Conservation (phyloP, 225 moss, liverwort and hornwort genomes). For the Rhytidiadelphus loreus region DNA sequence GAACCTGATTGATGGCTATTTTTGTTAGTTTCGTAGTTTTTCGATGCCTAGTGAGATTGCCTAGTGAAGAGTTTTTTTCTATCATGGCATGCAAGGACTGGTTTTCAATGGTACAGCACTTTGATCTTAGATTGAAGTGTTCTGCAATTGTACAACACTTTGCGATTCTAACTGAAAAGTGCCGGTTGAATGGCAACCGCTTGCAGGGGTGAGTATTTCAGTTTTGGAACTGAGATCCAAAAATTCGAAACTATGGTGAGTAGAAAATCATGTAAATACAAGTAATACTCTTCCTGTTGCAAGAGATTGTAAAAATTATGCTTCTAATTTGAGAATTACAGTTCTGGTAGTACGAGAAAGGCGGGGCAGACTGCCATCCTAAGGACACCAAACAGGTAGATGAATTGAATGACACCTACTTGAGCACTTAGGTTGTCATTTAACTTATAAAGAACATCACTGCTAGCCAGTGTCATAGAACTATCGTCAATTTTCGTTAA, state of each 20-base stretch:
- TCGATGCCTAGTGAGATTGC: too few relatives aligned
- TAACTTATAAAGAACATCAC: neutral
- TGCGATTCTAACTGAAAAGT: too few relatives aligned
- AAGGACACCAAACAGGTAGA: too few relatives aligned
- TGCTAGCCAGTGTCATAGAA: neutral
- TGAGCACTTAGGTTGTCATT: neutral
- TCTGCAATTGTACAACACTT: neutral
- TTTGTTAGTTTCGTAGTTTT: neutral
- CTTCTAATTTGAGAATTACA: too few relatives aligned
- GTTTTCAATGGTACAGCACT: neutral
- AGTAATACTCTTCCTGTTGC: too few relatives aligned
- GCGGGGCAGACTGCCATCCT: neutral
- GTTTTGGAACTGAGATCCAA: neutral
- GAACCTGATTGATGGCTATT: neutral
- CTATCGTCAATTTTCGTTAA: neutral
- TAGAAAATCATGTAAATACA: neutral
- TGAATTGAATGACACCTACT: neutral
- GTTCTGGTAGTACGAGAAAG: neutral
- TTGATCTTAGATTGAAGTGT: neutral
- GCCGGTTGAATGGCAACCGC: neutral
- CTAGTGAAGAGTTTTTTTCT: neutral
- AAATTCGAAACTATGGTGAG: neutral
- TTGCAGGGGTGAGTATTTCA: neutral
- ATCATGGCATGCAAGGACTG: neutral
- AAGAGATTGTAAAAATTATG: too few relatives aligned